These are phyloP conservation scores for Seiridium unicorne DNA, from an alignment of 2,329 filamentous ascomycete species.

Conservation along the genomic window DNA sequence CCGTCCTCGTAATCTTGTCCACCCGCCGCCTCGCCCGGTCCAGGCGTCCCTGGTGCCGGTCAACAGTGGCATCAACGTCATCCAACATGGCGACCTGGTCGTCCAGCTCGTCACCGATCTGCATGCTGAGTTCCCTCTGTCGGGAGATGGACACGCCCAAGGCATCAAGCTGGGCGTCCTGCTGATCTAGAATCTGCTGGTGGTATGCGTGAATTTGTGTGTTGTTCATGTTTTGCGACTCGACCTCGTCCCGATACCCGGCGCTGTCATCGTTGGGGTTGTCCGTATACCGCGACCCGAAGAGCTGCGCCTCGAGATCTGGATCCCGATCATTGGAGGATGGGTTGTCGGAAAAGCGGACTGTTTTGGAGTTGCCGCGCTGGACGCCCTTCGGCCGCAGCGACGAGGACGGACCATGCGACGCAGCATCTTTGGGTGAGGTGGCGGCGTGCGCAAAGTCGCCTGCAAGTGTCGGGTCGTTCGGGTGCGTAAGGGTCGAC, in stretches of 20 bases:
- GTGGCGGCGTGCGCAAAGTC: conserved; percentile 65
- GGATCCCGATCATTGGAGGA: conserved; percentile 38
- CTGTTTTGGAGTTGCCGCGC: conserved; percentile 61
- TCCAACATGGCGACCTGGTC: conserved; percentile 86
- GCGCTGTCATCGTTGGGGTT: conserved; percentile 55
- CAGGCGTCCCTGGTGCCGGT: conserved; percentile 75
- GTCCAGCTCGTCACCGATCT: conserved; percentile 95
- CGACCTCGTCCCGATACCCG: conserved; percentile 60
- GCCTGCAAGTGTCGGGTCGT: conserved; percentile 58
- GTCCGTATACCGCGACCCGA: conserved; percentile 64
- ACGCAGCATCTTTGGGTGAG: conserved; percentile 39
- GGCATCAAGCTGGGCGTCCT: conserved; percentile 89
- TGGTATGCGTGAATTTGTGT: conserved; percentile 87
- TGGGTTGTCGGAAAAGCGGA: conserved; percentile 77
- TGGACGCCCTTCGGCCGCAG: conserved; percentile 30
- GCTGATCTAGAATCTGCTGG: conserved; percentile 74
- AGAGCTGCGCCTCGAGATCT: conserved; percentile 42
- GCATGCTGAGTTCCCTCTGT: conserved; percentile 89
- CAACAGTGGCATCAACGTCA: conserved; percentile 80
- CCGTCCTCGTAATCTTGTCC: conserved; percentile 68
- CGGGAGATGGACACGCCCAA: conserved; percentile 84
- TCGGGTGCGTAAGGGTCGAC: conserved; percentile 57
- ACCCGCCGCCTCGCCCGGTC: conserved; percentile 73
- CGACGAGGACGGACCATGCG: conserved; percentile 11
- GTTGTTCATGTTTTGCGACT: conserved; percentile 67